Percentiles rank a stretch among this genome's conserved stretches.
Evolutionary conservation across 1,284 basidiomycete species (phyloP).

Genomic region (Ustilago loliicola): DNA sequence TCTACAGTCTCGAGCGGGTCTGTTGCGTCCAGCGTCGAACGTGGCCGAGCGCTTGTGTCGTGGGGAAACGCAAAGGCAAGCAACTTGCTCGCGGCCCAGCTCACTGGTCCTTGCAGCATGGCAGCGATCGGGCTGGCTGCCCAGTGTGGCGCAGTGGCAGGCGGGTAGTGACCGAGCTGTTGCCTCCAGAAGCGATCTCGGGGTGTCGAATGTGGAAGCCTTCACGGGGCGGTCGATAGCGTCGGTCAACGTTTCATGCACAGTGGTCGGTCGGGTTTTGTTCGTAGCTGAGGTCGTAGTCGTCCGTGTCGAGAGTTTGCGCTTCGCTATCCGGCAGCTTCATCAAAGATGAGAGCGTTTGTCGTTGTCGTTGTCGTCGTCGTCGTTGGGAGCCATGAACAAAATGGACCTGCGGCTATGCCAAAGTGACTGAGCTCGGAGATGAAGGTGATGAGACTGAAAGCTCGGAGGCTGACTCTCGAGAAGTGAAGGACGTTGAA

Average conservation of each 20-base stretch:
- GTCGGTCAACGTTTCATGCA: not conserved
- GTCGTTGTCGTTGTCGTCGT: not conserved
- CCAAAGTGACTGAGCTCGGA: not conserved
- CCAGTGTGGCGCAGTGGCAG: not conserved
- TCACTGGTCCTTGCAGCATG: conserved; percentile 22
- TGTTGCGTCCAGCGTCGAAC: conserved; percentile 17
- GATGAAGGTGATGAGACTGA: not conserved
- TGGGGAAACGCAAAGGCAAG: conserved; percentile 16
- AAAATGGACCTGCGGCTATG: not conserved
- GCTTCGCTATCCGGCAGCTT: not conserved
- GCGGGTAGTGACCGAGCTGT: not conserved
- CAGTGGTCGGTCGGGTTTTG: not conserved
- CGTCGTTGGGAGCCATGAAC: not conserved
- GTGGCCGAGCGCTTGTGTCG: conserved; percentile 24
- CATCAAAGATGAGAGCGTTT: not conserved
- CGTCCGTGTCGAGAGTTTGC: not conserved
- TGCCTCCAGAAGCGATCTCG: not conserved
- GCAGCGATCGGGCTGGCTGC: not conserved
- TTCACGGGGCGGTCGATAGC: not conserved
- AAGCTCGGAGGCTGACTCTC: not conserved
- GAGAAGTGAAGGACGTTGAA: not conserved
- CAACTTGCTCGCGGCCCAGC: conserved; percentile 30
- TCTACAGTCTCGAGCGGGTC: conserved; percentile 7
- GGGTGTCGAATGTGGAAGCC: not conserved
- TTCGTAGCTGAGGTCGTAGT: not conserved